Evolutionary conservation across 495 filamentous ascomycete species (phyloP).

Genomic region (Clohesyomyces aquaticus): DNA sequence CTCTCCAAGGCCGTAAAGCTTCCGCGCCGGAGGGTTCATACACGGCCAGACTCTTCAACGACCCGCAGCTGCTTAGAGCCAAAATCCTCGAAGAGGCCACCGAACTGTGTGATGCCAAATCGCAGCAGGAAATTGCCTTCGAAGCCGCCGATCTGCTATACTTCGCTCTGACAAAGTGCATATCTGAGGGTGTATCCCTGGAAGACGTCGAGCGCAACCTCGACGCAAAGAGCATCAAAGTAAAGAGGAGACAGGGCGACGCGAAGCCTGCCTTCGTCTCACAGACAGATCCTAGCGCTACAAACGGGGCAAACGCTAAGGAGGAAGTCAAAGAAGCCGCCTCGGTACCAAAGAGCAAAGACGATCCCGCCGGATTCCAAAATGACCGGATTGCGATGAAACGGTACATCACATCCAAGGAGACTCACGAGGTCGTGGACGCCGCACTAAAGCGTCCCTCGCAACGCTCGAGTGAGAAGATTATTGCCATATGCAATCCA

Average conservation of each 20-base stretch:
- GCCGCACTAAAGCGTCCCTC: conserved; percentile 82
- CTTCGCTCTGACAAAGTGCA: conserved; percentile 88
- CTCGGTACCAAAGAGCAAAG: conserved; percentile 48
- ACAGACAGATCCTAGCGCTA: conserved; percentile 11
- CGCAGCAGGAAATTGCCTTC: conserved; percentile 82
- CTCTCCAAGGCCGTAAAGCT: conserved; percentile 73
- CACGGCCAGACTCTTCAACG: conserved; percentile 87
- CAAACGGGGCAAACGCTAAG: conserved; percentile 25
- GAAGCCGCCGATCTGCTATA: conserved; percentile 95
- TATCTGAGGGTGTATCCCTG: conserved; percentile 78
- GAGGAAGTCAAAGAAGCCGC: conserved; percentile 51
- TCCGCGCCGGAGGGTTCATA: conserved; percentile 89
- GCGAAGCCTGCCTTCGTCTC: conserved; percentile 82
- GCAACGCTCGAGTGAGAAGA: conserved; percentile 85
- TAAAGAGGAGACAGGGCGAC: conserved; percentile 87
- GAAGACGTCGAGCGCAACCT: conserved; percentile 89
- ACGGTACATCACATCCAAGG: conserved; percentile 68
- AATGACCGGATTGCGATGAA: conserved; percentile 79
- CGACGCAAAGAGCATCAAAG: conserved; percentile 91
- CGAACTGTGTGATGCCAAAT: conserved; percentile 84
- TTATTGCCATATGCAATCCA: conserved; percentile 84
- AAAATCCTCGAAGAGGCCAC: conserved; percentile 99
- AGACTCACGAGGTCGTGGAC: conserved; percentile 62
- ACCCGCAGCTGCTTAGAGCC: conserved; percentile 82
- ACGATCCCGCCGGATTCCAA: conserved; percentile 54